These are phyloP conservation scores for Monilinia laxa DNA, from an alignment of 2,329 filamentous ascomycete genomes.

Conservation along the genomic window DNA sequence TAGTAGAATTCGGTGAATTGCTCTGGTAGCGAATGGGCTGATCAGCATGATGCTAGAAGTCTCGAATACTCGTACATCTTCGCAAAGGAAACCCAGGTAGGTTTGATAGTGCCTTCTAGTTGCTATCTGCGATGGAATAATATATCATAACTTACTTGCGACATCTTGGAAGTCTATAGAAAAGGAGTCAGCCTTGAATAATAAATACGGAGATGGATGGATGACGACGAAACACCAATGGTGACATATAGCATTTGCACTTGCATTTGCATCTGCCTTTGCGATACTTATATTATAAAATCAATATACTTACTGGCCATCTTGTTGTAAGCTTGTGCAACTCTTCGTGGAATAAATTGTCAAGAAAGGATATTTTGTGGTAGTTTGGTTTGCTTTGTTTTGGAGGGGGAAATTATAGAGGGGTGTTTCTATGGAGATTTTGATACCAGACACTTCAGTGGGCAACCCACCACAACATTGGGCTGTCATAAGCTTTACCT, in stretches of 20 bases:
- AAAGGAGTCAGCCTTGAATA: conserved; percentile 30
- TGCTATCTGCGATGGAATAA: not conserved
- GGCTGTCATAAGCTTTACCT: conserved; percentile 9
- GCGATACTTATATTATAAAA: not conserved
- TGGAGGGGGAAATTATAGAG: conserved; percentile 25
- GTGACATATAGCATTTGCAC: too few species aligned
- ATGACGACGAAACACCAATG: not conserved
- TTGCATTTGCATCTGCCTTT: too few species aligned
- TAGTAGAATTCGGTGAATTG: conserved; percentile 93
- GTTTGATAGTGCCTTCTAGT: not conserved
- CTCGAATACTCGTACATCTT: conserved; percentile 6
- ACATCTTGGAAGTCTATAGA: conserved; percentile 43
- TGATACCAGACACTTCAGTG: conserved; percentile 17
- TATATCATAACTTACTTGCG: conserved; percentile 43
- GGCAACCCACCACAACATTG: conserved; percentile 2
- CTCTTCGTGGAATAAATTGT: not conserved
- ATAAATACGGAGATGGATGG: not conserved
- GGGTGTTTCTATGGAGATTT: conserved; percentile 18
- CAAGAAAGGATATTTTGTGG: conserved; percentile 15
- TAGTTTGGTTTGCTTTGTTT: conserved; percentile 16
- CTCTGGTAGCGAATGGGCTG: conserved; percentile 51
- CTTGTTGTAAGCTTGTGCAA: conserved; percentile 27
- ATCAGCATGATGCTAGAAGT: conserved; percentile 24
- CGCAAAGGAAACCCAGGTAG: not conserved
- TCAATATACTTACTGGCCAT: conserved; percentile 38